Base-by-base conservation (phyloP, 805 yeast genomes). In the Wickerhamiella cacticola region DNA sequence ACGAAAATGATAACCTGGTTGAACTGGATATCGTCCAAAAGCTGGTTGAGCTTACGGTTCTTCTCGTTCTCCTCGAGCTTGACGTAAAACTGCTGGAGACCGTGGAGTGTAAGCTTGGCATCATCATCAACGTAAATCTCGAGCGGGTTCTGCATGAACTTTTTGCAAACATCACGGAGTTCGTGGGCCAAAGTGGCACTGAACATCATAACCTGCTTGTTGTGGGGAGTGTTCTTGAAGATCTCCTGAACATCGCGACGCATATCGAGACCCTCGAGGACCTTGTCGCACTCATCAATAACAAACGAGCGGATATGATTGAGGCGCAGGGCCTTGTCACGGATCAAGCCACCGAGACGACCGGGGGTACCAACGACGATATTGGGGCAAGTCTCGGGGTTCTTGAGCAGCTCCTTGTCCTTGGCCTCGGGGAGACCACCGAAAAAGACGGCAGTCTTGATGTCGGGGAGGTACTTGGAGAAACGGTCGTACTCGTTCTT, bases 191-290 rank as follows among this genome's bases (percentile, higher is more conserved):
- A 75, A 49, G 98, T 89, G 56, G 98, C 98, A 52, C 95, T 83
- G 69, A 89, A 89, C 96, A 89, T 89, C 97, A 92, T 88, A 49
- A 92, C 97, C 73, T 89, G 98, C 70, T 89, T 89, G 67, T 89
- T 95, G 69, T 84, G 94, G 56, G 98, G 98, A 46, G 98, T 89
- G 52, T 84, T 84, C 68, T 96, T 81, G 79, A 92, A 89, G 55
- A 92, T 83, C 65, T 89, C 97, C 74, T 89, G 98, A 51, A 89
- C 96, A 64, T 89, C 98, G 67, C 95, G 81, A 75, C 98, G 84
- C 98, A 89, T 89, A 61, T 82, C 94, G 61, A 80, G 50, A 48
- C 79, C 72, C 72, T 92, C 97, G 67, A 89, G 76, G 49, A 89
- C 97, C 71, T 88, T 87, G 73, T 89, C 98, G 80, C 97, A 92